Percentiles rank a stretch among this genome's conserved stretches.
phyloP scores from a whole-genome alignment of 1,139 yeast genomes.

The Zhuliangozyma parablackwelliae region DNA sequence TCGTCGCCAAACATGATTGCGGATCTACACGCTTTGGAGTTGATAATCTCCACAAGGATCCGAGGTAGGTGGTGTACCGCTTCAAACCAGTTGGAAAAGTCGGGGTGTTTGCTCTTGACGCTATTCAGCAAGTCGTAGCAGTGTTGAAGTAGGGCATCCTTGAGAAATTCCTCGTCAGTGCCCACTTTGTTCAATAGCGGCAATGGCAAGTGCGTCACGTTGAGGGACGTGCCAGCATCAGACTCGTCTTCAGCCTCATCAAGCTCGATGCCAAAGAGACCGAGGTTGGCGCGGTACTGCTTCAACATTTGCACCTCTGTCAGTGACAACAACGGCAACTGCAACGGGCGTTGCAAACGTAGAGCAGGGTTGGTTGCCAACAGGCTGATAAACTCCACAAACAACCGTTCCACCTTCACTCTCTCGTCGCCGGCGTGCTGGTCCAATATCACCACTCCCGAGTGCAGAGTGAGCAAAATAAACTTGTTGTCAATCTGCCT shows the following conservation, averaged over 20 bases:
- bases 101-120: slow-evolving; percentile 14
- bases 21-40: slow-evolving; percentile 65
- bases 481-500: slow-evolving; percentile 60
- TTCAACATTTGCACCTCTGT: slow-evolving; percentile 27
- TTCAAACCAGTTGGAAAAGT: slow-evolving; percentile 14
- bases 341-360: slow-evolving; percentile 10
- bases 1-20: slow-evolving; percentile 72
- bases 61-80: slow-evolving; percentile 36
- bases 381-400: slow-evolving; percentile 25
- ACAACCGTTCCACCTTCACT: slow-evolving; percentile 47
- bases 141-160: slow-evolving; percentile 36
- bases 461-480: slow-evolving; percentile 42
- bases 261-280: slow-evolving; percentile 32
- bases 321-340: slow-evolving; percentile 12
- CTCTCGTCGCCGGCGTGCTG: slow-evolving; percentile 84
- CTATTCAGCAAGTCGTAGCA: slow-evolving; percentile 33
- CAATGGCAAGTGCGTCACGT: slow-evolving; percentile 38
- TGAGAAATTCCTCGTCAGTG: slow-evolving; percentile 22
- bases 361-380: slow-evolving; percentile 2
- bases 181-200: slow-evolving; percentile 26
- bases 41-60: slow-evolving; percentile 45
- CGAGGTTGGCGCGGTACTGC: slow-evolving; percentile 25
- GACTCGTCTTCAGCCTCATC: background rate
- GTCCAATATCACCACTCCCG: slow-evolving; percentile 42
- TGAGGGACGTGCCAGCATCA: slow-evolving; percentile 2